A percentile compares a stretch with the other conserved stretches of the same genome.
Conservation (phyloP, 2,329 filamentous ascomycete species). For the Aspergillus cejpii region DNA sequence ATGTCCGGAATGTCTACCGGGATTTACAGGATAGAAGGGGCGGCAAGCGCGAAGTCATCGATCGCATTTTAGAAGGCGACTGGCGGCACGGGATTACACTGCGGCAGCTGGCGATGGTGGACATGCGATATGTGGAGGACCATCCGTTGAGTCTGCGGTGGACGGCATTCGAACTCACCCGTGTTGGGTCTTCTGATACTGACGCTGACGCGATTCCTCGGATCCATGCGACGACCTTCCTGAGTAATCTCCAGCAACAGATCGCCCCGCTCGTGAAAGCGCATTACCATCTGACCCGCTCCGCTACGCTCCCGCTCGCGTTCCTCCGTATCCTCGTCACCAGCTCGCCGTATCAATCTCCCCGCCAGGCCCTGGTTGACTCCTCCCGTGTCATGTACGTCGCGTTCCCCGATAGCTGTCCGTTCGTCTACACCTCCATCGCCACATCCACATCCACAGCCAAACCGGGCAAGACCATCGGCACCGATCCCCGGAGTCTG, state of each 20-base stretch:
- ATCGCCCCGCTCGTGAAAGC: conserved; percentile 73
- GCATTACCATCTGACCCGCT: conserved; percentile 73
- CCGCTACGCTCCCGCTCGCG: conserved; percentile 56
- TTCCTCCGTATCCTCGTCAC: conserved; percentile 72
- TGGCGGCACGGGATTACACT: conserved; percentile 52
- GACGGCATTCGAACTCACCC: conserved; percentile 47
- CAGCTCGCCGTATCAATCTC: conserved; percentile 69
- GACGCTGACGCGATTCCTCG: too few species aligned
- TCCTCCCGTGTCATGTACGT: conserved; percentile 67
- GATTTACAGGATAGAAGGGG: conserved; percentile 52
- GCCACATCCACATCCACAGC: conserved; percentile 34
- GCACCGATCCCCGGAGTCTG: conserved; percentile 55
- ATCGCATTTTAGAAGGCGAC: conserved; percentile 52
- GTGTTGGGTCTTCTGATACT: too few species aligned
- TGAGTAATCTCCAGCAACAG: conserved; percentile 67
- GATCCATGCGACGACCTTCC: conserved; percentile 73
- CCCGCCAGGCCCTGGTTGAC: conserved; percentile 45
- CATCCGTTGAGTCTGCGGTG: conserved; percentile 48
- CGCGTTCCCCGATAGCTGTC: conserved; percentile 73
- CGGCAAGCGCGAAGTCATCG: conserved; percentile 49
- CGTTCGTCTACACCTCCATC: conserved; percentile 62
- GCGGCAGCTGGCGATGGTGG: conserved; percentile 50
- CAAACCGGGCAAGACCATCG: conserved; percentile 22
- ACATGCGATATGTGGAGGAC: conserved; percentile 49
- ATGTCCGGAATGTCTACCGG: conserved; percentile 59